Percentiles rank a stretch among this genome's conserved stretches.
phyloP scores from a whole-genome alignment of 805 yeast species.

The Monosporozyma unispora region DNA sequence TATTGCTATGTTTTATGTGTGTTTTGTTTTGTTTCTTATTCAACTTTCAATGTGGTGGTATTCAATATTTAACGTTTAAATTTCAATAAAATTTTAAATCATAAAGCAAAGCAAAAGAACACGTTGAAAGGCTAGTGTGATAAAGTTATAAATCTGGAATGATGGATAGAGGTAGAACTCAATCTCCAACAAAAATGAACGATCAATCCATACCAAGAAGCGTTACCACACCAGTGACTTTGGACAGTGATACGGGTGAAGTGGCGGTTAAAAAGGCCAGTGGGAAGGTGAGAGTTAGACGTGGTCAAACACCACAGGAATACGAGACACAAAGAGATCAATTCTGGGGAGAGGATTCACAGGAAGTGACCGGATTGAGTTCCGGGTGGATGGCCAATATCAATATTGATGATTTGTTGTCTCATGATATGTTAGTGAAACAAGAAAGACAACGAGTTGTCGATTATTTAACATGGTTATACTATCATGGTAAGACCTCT shows the following conservation, averaged over 20 bases:
- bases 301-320: constrained; percentile 63
- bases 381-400: constrained; percentile 19
- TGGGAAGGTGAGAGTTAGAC: constrained; percentile 45
- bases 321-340: constrained; percentile 42
- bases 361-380: constrained; percentile 33
- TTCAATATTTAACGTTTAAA: neutral
- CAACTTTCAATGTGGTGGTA: no score
- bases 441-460: constrained; percentile 47
- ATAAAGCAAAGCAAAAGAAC: neutral
- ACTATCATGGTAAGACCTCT: constrained; percentile 40
- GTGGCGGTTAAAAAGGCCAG: constrained; percentile 39
- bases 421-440: constrained; percentile 32
- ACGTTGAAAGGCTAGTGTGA: neutral
- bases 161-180: neutral
- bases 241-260: constrained; percentile 31
- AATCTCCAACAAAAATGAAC: neutral
- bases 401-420: neutral
- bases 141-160: neutral
- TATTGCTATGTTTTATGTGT: no score
- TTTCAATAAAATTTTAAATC: neutral
- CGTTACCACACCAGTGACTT: constrained; percentile 12
- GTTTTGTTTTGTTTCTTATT: neutral
- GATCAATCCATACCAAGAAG: constrained; percentile 9
- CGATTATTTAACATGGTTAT: constrained; percentile 55
- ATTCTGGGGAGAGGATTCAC: constrained; percentile 41